Evolutionary conservation across 441 rosid genomes (phyloP).

Genomic region (Erodium chrysanthum): DNA sequence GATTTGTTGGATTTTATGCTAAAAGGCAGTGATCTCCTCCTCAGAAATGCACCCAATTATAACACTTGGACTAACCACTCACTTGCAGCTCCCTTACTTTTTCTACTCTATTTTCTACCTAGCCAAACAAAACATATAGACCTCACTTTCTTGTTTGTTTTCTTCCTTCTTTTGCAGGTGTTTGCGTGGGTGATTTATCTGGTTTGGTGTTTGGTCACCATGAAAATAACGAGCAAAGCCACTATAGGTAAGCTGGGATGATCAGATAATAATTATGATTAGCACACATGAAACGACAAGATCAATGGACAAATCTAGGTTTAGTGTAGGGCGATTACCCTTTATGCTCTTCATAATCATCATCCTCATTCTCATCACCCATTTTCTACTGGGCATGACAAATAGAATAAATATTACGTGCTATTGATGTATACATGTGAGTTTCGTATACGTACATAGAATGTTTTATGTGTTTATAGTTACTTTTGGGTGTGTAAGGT

Average conservation of each 20-base stretch:
- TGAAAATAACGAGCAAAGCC: conserved; percentile 4
- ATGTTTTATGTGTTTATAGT: not conserved
- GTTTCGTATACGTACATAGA: no score
- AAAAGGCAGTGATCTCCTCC: conserved; percentile 27
- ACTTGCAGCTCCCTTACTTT: not conserved
- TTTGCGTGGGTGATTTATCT: not conserved
- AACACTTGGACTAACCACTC: conserved; percentile 27
- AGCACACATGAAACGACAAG: conserved; percentile 4
- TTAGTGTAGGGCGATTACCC: conserved; percentile 6
- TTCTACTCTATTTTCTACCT: conserved; percentile 14
- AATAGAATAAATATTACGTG: no score
- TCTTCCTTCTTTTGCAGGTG: not conserved
- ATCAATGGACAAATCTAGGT: not conserved
- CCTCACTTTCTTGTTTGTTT: conserved; percentile 2
- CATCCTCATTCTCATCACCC: not conserved
- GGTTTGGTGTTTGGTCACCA: conserved; percentile 4
- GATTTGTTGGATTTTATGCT: not conserved
- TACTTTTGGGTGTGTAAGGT: no score
- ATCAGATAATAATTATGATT: not conserved
- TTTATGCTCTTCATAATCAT: not conserved
- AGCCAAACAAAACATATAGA: conserved; percentile 22
- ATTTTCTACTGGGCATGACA: not conserved
- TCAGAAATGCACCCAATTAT: conserved; percentile 35
- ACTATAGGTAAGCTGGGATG: conserved; percentile 18
- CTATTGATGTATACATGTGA: no score